Evolutionary conservation across 345 rosid genomes (phyloP), one percentile per base, ranked within the genome.

Genomic region (Syzygium aqueum): DNA sequence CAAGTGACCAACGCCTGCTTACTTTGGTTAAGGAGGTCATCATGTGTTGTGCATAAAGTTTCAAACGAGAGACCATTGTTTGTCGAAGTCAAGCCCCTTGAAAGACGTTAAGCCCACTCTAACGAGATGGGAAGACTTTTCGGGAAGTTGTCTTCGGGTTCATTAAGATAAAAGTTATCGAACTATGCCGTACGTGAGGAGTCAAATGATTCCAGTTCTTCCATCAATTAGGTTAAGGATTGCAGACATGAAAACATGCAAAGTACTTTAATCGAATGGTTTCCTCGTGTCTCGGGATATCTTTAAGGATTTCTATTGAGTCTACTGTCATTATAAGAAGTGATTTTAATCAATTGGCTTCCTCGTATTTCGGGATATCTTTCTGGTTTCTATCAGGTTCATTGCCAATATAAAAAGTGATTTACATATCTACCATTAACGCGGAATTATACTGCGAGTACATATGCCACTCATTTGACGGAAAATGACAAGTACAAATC

Each of bases 1-100:
- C 43, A 57, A 85, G 77, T 57, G 33, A 85, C 77, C 86, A 14
- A 85, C 86, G 51, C 86, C 86, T 40, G 67, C 77, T 56, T 85
- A 56, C 86, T 73, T 73, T 73, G 82, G 46, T 57, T 46, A n/a
- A 12, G 77, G 51, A 23, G 15, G 46, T 85, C 56, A 53, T 85
- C 56, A 53, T 11, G 49, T 25, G 82, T 9, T 73, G 82, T 22
- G 82, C 21, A 19, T 25, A 40, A 73, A 73, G 82, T 33, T 37
- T 73, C 82, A 73, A 37, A 73, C 23, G 14, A 73, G 25, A 73
- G 49, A 21, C 4, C 82, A 73, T 25, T 25, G 82, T 37, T 73
- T 73, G 82, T 73, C 82, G 82, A 49, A 12, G 82, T 73, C 82
- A 11, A 37, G 82, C 82, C 13, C 82, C 82, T 37, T 33, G 25